Evolutionary conservation across 129 eudicot species (phyloP).

Genomic region (Smallanthus sonchifolius): DNA sequence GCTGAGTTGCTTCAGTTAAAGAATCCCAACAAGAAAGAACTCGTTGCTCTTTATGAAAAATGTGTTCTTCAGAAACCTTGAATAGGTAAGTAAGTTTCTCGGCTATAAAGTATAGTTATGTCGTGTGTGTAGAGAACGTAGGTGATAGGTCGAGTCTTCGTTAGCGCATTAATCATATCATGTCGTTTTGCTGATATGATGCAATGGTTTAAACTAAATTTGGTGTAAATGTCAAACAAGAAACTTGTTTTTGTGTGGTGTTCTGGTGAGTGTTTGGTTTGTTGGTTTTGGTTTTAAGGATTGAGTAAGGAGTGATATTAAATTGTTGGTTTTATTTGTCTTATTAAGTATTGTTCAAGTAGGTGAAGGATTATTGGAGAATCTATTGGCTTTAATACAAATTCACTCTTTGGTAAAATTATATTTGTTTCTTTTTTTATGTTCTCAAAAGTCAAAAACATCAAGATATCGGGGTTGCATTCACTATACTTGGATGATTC

Average conservation of each 20-base stretch:
- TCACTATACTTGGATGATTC: no score
- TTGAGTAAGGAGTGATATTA: not conserved
- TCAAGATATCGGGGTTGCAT: no score
- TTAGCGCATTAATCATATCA: not conserved
- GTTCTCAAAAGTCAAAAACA: no score
- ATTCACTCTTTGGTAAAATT: no score
- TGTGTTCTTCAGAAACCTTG: slow-evolving; percentile 52
- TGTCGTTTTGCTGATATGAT: not conserved
- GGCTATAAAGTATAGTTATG: not conserved
- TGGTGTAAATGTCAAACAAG: not conserved
- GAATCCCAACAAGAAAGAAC: slow-evolving; percentile 72
- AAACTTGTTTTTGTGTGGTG: not conserved
- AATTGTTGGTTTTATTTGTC: not conserved
- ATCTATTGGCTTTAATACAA: no score
- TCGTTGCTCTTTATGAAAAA: slow-evolving; percentile 72
- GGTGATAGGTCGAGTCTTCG: not conserved
- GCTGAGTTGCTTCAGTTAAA: slow-evolving; percentile 68
- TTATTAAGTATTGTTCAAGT: not conserved
- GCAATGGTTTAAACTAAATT: not conserved
- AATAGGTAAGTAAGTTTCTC: slow-evolving; percentile 14
- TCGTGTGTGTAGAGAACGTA: slow-evolving; percentile 4
- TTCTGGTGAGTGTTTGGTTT: slow-evolving; percentile 3
- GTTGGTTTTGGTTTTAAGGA: slow-evolving; percentile 6
- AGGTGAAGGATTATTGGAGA: not conserved
- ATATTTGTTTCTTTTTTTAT: no score